Conservation (phyloP, 2,329 filamentous ascomycete species). For the Fusarium vanettenii region DNA sequence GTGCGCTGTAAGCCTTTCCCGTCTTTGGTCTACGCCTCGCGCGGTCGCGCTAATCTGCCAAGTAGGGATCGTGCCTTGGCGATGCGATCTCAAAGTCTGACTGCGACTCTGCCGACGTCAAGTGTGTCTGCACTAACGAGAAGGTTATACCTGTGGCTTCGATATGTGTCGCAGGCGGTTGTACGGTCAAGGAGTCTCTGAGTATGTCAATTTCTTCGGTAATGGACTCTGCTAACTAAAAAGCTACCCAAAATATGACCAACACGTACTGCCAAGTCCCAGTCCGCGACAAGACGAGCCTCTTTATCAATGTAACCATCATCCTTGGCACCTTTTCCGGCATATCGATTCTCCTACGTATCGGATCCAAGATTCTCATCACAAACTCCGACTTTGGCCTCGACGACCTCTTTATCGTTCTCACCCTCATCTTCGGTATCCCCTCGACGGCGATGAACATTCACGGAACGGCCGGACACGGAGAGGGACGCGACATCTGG, state of each 20-base stretch:
- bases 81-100: conserved; percentile 23
- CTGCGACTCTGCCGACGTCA: conserved; percentile 34
- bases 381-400: conserved; percentile 27
- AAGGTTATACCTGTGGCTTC: conserved; percentile 22
- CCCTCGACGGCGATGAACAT: conserved; percentile 29
- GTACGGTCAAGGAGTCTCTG: conserved; percentile 29
- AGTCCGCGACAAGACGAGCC: conserved; percentile 22
- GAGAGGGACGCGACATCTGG: conserved; percentile 32
- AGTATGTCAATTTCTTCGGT: conserved; percentile 11
- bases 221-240: neutral
- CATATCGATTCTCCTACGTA: conserved; percentile 26
- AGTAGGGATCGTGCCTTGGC: conserved; percentile 26
- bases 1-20: conserved; percentile 31
- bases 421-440: conserved; percentile 18
- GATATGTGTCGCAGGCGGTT: conserved; percentile 33
- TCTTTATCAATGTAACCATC: conserved; percentile 28
- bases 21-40: neutral
- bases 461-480: conserved; percentile 26
- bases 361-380: conserved; percentile 31
- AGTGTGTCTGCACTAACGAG: conserved; percentile 26
- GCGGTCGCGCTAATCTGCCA: conserved; percentile 17
- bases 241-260: conserved; percentile 28
- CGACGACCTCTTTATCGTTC: conserved; percentile 30
- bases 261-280: conserved; percentile 22
- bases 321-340: conserved; percentile 28